Evolutionary conservation across 1,284 basidiomycete species (phyloP).

Genomic region (Ganoderma resinaceum): DNA sequence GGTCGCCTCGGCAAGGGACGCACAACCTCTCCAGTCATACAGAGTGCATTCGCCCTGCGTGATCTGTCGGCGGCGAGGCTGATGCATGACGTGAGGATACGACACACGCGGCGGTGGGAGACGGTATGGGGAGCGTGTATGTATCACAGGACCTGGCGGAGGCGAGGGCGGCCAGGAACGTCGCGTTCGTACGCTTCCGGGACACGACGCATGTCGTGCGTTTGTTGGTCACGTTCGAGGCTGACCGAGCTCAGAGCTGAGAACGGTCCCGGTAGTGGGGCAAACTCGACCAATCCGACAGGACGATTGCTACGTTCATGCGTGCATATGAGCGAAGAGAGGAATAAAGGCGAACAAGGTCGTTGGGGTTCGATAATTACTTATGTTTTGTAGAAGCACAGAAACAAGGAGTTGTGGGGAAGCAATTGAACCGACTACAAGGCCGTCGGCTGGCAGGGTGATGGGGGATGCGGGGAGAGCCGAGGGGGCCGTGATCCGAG

Average conservation of each 20-base stretch:
- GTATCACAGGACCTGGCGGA: constrained; percentile 16
- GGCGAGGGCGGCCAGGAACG: constrained; percentile 9
- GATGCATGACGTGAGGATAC: neutral
- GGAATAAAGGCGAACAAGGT: neutral
- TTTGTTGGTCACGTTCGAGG: neutral
- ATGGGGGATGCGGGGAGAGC: neutral
- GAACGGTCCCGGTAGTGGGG: neutral
- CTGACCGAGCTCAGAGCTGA: neutral
- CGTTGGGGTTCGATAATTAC: neutral
- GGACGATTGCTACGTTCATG: neutral
- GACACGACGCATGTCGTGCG: constrained; percentile 27
- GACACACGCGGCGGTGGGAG: neutral
- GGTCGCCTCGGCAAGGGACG: neutral
- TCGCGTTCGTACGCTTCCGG: constrained; percentile 15
- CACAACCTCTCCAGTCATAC: neutral
- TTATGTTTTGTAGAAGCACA: neutral
- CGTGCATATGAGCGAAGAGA: neutral
- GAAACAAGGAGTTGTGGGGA: constrained; percentile 2
- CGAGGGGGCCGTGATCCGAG: constrained; percentile 18
- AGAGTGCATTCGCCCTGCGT: neutral
- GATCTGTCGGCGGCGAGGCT: neutral
- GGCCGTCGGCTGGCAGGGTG: neutral
- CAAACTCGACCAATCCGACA: neutral
- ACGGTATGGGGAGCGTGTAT: neutral
- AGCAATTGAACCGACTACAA: neutral